Evolutionary conservation across 371 early-diverging fungal species (phyloP).

Genomic region (Basidiobolus heterosporus): DNA sequence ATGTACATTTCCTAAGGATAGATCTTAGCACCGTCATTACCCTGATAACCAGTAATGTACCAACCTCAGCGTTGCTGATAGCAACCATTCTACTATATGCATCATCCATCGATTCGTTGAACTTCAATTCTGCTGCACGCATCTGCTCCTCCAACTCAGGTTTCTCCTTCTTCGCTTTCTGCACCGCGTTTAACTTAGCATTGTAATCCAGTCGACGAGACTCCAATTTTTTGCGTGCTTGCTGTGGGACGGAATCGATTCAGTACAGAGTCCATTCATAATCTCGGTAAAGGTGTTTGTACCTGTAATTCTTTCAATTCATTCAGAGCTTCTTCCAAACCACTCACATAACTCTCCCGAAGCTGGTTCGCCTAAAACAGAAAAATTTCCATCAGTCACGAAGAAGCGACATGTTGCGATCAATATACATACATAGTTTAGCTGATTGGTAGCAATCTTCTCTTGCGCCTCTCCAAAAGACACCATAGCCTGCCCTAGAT

Average conservation of each 20-base stretch:
- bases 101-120: conserved; percentile 70
- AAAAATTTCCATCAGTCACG: background rate
- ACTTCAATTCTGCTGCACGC: conserved; percentile 72
- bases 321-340: conserved; percentile 8
- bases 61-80: conserved; percentile 49
- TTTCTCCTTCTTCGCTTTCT: conserved; percentile 77
- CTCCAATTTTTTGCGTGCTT: conserved; percentile 60
- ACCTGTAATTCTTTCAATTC: conserved; percentile 16
- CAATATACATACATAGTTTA: conserved; percentile 16
- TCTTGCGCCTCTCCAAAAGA: conserved; percentile 46
- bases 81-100: conserved; percentile 40
- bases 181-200: conserved; percentile 66
- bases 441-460: conserved; percentile 36
- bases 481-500: conserved; percentile 4
- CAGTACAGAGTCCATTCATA: background rate
- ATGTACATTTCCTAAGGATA: conserved; percentile 15
- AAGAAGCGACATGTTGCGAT: background rate
- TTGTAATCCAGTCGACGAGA: conserved; percentile 82
- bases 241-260: background rate
- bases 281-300: conserved; percentile 1
- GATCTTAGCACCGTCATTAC: too few species aligned
- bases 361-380: conserved; percentile 15
- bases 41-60: too few species aligned
- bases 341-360: conserved; percentile 2
- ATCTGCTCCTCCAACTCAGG: conserved; percentile 80